Conservation (phyloP, 1,284 basidiomycete genomes). For the Phylloboletellus chloephorus region DNA sequence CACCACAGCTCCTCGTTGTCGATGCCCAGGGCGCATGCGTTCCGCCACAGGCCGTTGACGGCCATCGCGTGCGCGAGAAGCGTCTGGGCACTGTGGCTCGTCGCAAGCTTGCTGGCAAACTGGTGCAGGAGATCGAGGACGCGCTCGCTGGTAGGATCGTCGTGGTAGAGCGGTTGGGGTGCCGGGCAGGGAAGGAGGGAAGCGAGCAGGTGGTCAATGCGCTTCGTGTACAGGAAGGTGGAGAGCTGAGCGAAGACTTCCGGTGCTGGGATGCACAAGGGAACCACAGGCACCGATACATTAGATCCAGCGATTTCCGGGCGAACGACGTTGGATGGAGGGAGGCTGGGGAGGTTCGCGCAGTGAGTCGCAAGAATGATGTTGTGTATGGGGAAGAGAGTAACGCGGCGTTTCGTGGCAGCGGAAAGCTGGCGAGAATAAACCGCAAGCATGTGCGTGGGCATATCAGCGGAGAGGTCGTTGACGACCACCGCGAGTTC, state of each 20-base stretch:
- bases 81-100: conserved; percentile 24
- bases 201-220: conserved; percentile 39
- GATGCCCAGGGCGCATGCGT: conserved; percentile 56
- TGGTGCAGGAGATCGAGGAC: conserved; percentile 12
- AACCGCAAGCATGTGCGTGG: conserved; percentile 54
- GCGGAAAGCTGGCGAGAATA: conserved; percentile 31
- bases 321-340: conserved; percentile 21
- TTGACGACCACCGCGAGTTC: conserved; percentile 26
- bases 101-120: conserved; percentile 30
- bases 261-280: conserved; percentile 45
- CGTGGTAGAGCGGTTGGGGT: conserved; percentile 19
- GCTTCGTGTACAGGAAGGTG: conserved; percentile 46
- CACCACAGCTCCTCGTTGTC: conserved; percentile 50
- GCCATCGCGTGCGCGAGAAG: conserved; percentile 38
- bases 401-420: conserved; percentile 33
- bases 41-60: conserved; percentile 55
- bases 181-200: conserved; percentile 31
- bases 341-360: conserved; percentile 43
- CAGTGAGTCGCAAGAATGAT: conserved; percentile 54
- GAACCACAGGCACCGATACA: conserved; percentile 42
- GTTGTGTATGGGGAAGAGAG: conserved; percentile 52
- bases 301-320: conserved; percentile 17
- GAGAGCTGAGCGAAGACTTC: conserved; percentile 48
- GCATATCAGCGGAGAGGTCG: conserved; percentile 35
- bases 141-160: conserved; percentile 11